Evolutionary conservation across 2,329 filamentous ascomycete species (phyloP).

Genomic region (Colletotrichum sp.): DNA sequence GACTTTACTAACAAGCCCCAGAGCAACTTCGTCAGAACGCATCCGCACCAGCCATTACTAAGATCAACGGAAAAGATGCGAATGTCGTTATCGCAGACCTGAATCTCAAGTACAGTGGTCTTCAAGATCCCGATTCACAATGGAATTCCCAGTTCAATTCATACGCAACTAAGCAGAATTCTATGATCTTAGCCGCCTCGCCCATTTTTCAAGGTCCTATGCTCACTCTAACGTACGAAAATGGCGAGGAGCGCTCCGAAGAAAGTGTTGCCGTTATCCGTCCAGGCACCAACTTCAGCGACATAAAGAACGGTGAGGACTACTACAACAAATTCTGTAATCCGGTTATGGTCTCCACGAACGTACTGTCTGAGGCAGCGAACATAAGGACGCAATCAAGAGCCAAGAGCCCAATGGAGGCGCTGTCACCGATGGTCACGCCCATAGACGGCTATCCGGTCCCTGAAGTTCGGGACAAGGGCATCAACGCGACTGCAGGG

Average conservation of each 20-base stretch:
- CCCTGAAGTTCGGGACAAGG: constrained; percentile 32
- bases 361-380: background rate
- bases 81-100: constrained; percentile 52
- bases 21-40: constrained; percentile 16
- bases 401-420: background rate
- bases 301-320: constrained; percentile 36
- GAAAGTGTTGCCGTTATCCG: constrained; percentile 30
- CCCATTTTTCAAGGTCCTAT: constrained; percentile 31
- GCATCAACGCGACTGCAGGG: constrained; percentile 32
- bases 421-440: background rate
- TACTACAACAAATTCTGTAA: constrained; percentile 39
- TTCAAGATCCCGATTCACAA: constrained; percentile 63
- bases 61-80: constrained; percentile 62
- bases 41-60: constrained; percentile 46
- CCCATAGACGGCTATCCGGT: constrained; percentile 31
- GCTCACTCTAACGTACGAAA: constrained; percentile 36
- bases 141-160: constrained; percentile 42
- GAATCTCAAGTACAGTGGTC: constrained; percentile 46
- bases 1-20: constrained; percentile 18
- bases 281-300: constrained; percentile 30
- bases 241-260: constrained; percentile 31
- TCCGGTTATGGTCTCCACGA: constrained; percentile 18
- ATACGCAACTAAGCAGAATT: constrained; percentile 27
- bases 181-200: constrained; percentile 26
- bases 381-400: background rate